Base-by-base conservation (phyloP, 2,329 filamentous ascomycete species). In the Blastomyces emzantsi region DNA sequence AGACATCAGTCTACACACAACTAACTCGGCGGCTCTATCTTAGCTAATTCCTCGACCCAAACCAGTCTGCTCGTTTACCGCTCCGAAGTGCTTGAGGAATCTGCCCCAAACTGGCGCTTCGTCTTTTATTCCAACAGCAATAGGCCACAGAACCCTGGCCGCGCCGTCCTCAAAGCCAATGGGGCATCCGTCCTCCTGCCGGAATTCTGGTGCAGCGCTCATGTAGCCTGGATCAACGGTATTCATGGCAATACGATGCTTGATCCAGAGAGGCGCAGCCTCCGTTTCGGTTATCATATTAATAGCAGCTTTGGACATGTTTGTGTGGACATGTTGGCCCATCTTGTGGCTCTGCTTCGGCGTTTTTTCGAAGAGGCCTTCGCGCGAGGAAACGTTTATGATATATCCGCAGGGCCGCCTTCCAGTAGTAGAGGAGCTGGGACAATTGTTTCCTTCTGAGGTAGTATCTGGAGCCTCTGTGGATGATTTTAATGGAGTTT, bases 231-330 rank as follows among this genome's bases (percentile, higher is more conserved):
- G 74, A 61, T 76, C 75, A 8, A 77, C 73, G 0, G 72, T 73
- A 63, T 77, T 77, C 68, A 77, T 76, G 2, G 72, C 74, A 25
- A 76, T 71, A 15, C 67, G 52, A 11, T 69, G 65, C 1, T 61
- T 66, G 25, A 66, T 60, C 76, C 75, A 78, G 1, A 71, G 68
- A 6, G 59, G 49, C 0, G 63, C 64, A 5, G 73, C 72, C 60
- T 78, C 74, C 0, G 75, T 76, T 64, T 77, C 73, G 0, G 76
- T 77, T 55, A 77, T 74, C 75, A 78, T 77, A 66, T 76, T 76
- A 17, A 78, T 70, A 1, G 73, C 74, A 7, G 76, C 75, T 59
- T 78, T 78, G 25, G 73, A 74, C 73, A 76, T 77, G 65, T 77
- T 76, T 11, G 74, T 77, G 64, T 77, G 74, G 9, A 76, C 74